Evolutionary conservation across 306 rosid genomes (phyloP).

Genomic region (Aeschynomene evenia): DNA sequence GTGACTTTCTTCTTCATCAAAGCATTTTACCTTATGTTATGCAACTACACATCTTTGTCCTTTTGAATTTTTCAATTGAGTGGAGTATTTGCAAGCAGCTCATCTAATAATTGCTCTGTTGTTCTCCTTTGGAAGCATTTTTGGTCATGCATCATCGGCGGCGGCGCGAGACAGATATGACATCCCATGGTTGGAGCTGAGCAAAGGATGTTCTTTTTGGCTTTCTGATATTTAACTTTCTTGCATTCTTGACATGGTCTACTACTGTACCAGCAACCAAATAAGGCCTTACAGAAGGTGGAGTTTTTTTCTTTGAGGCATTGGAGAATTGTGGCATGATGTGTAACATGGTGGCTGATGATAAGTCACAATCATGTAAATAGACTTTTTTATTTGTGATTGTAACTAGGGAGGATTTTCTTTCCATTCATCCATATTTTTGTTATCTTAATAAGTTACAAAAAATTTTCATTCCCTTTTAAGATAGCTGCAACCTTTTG

Average conservation of each 20-base stretch:
- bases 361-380: constrained; percentile 59
- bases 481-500: constrained; percentile 2
- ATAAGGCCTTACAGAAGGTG: constrained; percentile 41
- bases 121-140: constrained; percentile 35
- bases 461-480: not conserved
- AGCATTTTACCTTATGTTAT: not conserved
- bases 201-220: constrained; percentile 23
- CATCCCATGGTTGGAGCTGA: not conserved
- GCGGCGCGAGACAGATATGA: constrained; percentile 30
- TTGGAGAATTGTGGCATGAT: constrained; percentile 47
- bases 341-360: constrained; percentile 52
- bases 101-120: constrained; percentile 7
- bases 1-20: not conserved
- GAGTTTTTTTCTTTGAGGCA: constrained; percentile 32
- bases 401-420: constrained; percentile 43
- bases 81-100: not conserved
- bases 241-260: constrained; percentile 38
- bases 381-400: constrained; percentile 71
- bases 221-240: constrained; percentile 26
- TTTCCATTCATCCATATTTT: constrained; percentile 65
- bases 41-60: not conserved
- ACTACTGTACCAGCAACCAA: constrained; percentile 43
- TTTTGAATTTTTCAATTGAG: not conserved
- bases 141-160: constrained; percentile 39
- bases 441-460: constrained; percentile 1